Conservation (phyloP, 805 yeast species). For the Ogataea thermomethanolica region DNA sequence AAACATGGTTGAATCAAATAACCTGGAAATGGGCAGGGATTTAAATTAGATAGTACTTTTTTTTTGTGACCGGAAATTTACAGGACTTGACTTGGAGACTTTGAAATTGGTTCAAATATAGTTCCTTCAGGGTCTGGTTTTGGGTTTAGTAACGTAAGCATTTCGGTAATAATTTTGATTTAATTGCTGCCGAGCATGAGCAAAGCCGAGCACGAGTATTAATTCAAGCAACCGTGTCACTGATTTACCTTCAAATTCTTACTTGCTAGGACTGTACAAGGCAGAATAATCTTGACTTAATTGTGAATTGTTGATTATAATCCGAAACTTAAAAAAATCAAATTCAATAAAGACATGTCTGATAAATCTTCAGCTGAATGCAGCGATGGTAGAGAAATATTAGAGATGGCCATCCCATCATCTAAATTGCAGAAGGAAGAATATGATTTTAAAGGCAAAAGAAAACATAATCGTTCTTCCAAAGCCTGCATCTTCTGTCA, state of each 20-base stretch:
- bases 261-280: no score
- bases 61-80: not conserved
- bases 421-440: no score
- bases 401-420: no score
- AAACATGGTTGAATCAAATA: constrained; percentile 1
- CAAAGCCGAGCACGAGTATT: no score
- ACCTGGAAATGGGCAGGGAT: not conserved
- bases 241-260: no score
- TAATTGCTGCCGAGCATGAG: not conserved
- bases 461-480: constrained; percentile 56
- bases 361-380: no score
- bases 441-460: not conserved
- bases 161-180: not conserved
- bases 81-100: constrained; percentile 3
- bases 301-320: no score
- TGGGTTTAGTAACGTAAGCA: not conserved
- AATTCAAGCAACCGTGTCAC: no score
- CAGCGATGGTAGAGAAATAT: no score
- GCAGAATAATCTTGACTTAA: no score
- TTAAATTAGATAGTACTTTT: not conserved
- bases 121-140: not conserved
- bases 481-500: constrained; percentile 75
- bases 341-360: no score
- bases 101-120: not conserved
- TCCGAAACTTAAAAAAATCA: no score